Percentiles rank a stretch among this genome's conserved stretches.
phyloP scores from a whole-genome alignment of 2,329 filamentous ascomycete genomes.

The Talaromyces amestolkiae region DNA sequence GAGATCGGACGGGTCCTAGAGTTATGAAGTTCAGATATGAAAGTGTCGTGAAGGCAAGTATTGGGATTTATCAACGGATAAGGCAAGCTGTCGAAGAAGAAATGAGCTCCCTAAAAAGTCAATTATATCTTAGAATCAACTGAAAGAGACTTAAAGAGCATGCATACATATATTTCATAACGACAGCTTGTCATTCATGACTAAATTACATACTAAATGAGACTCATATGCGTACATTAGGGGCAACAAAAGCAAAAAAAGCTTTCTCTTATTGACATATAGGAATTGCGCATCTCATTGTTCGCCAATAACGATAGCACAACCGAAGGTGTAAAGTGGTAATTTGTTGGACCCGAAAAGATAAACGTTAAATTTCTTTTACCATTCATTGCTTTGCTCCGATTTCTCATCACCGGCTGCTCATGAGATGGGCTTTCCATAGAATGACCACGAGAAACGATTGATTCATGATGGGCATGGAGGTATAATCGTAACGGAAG shows the following conservation, averaged over 20 bases:
- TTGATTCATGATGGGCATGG: background rate
- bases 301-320: background rate
- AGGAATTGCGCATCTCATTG: background rate
- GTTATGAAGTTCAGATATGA: background rate
- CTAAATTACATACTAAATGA: background rate
- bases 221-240: constrained; percentile 3
- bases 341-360: background rate
- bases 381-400: background rate
- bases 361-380: background rate
- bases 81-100: background rate
- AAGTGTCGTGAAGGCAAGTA: background rate
- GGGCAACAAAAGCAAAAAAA: background rate
- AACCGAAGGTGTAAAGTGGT: background rate
- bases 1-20: background rate
- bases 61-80: background rate
- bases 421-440: background rate
- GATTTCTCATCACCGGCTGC: background rate
- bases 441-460: background rate
- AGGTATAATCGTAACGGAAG: background rate
- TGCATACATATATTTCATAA: background rate
- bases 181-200: background rate
- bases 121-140: background rate
- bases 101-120: background rate
- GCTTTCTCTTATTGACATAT: background rate
- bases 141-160: background rate